Evolutionary conservation across 2,329 filamentous ascomycete genomes (phyloP).

Genomic region (Cercospora sesami): DNA sequence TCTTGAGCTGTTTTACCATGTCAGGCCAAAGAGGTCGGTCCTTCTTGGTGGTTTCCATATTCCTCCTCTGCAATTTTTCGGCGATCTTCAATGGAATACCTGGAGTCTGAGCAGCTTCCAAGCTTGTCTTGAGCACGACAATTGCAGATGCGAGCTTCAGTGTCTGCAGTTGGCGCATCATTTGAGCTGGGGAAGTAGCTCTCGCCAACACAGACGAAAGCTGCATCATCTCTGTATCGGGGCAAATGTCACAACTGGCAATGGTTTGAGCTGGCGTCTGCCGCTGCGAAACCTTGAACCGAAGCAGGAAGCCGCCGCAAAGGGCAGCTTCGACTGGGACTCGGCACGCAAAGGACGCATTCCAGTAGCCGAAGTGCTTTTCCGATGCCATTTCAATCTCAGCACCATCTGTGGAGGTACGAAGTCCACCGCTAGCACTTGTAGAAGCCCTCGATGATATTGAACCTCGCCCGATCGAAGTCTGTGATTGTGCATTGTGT

Average conservation of each 20-base stretch:
- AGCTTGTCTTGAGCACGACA: constrained; percentile 12
- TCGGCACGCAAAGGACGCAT: constrained; percentile 15
- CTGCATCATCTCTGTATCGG: background rate
- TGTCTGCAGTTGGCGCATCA: background rate
- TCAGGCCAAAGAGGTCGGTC: constrained; percentile 17
- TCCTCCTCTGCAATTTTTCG: constrained; percentile 18
- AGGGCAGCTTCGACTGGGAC: constrained; percentile 18
- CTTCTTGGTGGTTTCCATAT: constrained; percentile 12
- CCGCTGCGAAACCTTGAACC: constrained; percentile 10
- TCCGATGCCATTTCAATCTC: constrained; percentile 24
- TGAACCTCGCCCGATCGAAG: background rate
- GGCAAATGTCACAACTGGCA: background rate
- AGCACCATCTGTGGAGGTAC: background rate
- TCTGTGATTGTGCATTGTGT: background rate
- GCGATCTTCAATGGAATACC: constrained; percentile 13
- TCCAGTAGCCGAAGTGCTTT: constrained; percentile 24
- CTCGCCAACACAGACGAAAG: background rate
- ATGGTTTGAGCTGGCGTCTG: background rate
- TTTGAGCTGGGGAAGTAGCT: background rate
- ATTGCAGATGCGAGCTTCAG: background rate
- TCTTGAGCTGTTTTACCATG: constrained; percentile 22
- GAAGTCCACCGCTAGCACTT: background rate
- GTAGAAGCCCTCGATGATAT: background rate
- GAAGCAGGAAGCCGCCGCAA: constrained; percentile 20
- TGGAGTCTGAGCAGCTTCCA: constrained; percentile 8